A percentile compares a stretch with the other conserved stretches of the same genome.
Evolutionary conservation across 257 asterid species (phyloP).

Genomic region (Nicotiana benthamiana): DNA sequence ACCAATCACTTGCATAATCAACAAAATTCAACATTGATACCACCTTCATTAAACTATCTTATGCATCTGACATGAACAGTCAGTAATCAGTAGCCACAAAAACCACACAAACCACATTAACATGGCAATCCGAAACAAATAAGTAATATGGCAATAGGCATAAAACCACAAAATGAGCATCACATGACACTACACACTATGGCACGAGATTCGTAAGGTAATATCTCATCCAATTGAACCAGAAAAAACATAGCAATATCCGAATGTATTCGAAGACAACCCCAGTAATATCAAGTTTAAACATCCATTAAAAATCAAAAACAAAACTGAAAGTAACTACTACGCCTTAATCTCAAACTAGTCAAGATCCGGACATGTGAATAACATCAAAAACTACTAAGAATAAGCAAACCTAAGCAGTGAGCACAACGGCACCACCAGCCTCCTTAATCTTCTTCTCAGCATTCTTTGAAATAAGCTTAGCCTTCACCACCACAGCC

Average conservation of each 20-base stretch:
- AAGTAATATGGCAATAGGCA: background rate
- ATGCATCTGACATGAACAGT: background rate
- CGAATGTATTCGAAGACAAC: background rate
- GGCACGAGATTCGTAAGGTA: background rate
- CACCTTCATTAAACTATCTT: background rate
- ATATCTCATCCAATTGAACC: background rate
- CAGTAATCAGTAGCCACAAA: background rate
- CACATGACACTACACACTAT: background rate
- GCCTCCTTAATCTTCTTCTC: slow-evolving; percentile 66
- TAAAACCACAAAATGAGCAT: background rate
- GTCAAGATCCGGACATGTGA: background rate
- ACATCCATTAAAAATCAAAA: background rate
- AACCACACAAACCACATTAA: background rate
- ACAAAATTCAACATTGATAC: background rate
- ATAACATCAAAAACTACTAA: background rate
- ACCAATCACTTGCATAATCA: no score
- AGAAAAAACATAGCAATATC: background rate
- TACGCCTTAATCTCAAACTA: background rate
- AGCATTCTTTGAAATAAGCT: slow-evolving; percentile 46
- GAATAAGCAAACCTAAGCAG: slow-evolving; percentile 35
- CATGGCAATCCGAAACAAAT: no score
- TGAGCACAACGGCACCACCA: slow-evolving; percentile 58
- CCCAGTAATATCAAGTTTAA: background rate
- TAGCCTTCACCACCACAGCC: slow-evolving; percentile 53
- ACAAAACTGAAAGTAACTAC: background rate